Percentiles rank a stretch among this genome's conserved stretches.
These are phyloP conservation scores for Trichosporon faecale DNA, from an alignment of 1,284 basidiomycete species.

Conservation along the genomic window DNA sequence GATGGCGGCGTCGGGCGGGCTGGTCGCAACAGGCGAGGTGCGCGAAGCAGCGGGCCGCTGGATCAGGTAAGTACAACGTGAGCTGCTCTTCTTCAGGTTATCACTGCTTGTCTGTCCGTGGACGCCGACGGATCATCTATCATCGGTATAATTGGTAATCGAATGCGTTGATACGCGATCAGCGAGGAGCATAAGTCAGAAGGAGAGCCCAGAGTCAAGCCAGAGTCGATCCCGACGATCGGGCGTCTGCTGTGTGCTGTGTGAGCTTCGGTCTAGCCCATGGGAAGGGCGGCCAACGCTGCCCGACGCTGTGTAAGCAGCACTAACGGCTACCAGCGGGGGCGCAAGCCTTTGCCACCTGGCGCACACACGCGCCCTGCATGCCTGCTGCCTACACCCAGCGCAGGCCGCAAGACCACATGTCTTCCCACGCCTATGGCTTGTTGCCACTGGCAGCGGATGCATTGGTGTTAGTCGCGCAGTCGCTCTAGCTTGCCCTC, in stretches of 20 bases:
- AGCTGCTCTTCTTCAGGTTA: conserved; percentile 10
- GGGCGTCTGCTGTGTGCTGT: background rate
- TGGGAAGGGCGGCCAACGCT: background rate
- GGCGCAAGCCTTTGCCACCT: background rate
- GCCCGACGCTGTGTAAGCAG: background rate
- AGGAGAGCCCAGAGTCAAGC: background rate
- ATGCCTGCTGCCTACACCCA: background rate
- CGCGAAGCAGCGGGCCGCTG: conserved; percentile 4
- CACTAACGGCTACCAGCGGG: background rate
- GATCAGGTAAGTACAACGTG: conserved; percentile 7
- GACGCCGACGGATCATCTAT: background rate
- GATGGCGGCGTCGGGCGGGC: background rate
- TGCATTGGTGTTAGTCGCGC: background rate
- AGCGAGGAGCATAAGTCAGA: background rate
- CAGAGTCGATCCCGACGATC: background rate
- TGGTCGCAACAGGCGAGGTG: background rate
- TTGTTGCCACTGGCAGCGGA: no score
- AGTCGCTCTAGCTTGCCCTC: background rate
- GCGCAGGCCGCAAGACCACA: background rate
- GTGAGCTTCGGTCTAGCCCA: background rate
- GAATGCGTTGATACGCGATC: conserved; percentile 1
- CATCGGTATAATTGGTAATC: background rate
- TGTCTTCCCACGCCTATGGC: background rate
- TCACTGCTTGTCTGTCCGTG: conserved; percentile 2
- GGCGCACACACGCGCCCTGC: background rate